A percentile compares a stretch with the other conserved stretches of the same genome.
phyloP scores from a whole-genome alignment of 768 basidiomycete genomes.

The Boletus reticuloceps region DNA sequence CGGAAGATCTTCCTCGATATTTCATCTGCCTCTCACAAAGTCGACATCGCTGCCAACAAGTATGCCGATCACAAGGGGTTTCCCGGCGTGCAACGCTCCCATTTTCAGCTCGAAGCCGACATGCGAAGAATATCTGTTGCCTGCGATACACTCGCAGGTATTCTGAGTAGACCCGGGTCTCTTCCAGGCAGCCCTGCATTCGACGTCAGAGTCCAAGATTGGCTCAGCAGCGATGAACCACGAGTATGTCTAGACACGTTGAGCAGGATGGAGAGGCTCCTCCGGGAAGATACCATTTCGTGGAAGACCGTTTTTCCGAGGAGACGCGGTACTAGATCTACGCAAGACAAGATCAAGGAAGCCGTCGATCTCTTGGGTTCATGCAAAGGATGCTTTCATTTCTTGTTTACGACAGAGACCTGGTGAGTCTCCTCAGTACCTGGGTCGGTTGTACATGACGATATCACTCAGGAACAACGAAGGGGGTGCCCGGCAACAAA shows the following conservation, averaged over 20 bases:
- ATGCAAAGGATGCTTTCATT: background rate
- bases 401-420: background rate
- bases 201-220: constrained; percentile 1
- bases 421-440: background rate
- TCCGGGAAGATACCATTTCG: background rate
- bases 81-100: background rate
- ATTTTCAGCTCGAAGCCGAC: constrained; percentile 5
- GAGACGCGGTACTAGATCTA: background rate
- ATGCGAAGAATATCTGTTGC: constrained; percentile 7
- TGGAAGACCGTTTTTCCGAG: background rate
- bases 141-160: background rate
- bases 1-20: background rate
- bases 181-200: background rate
- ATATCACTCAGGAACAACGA: background rate
- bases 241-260: background rate
- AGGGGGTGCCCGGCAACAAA: background rate
- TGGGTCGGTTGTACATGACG: too few species aligned
- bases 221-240: background rate
- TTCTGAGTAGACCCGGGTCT: background rate
- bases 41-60: background rate
- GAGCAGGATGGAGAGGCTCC: background rate
- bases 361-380: constrained; percentile 1
- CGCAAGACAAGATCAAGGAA: background rate
- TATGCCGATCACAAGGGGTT: background rate
- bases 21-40: background rate